A percentile compares a stretch with the other conserved stretches of the same genome.
These are phyloP conservation scores for Sanghuangporus weigelae DNA, from an alignment of 1,284 basidiomycete genomes.

Conservation along the genomic window DNA sequence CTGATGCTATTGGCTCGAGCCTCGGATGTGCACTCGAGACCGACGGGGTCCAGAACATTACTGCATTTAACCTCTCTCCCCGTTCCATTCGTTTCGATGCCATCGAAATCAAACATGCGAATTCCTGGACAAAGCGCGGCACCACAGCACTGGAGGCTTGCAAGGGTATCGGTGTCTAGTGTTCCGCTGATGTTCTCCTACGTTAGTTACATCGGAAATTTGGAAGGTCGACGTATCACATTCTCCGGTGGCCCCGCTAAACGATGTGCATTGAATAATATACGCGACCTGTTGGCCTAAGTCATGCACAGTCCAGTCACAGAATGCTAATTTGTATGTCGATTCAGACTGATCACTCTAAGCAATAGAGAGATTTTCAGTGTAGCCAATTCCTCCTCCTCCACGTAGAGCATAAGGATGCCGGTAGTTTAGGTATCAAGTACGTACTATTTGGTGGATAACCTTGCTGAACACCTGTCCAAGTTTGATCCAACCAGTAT, in stretches of 20 bases:
- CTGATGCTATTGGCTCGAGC: no score
- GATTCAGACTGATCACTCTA: background rate
- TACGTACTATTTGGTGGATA: constrained; percentile 28
- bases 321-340: constrained; percentile 23
- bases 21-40: constrained; percentile 25
- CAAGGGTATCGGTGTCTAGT: constrained; percentile 23
- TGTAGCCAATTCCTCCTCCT: background rate
- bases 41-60: constrained; percentile 25
- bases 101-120: constrained; percentile 24
- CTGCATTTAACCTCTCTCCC: constrained; percentile 23
- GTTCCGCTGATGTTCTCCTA: constrained; percentile 28
- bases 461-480: constrained; percentile 28
- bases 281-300: constrained; percentile 23
- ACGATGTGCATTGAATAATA: constrained; percentile 32
- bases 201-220: constrained; percentile 30
- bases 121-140: constrained; percentile 28
- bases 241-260: constrained; percentile 27
- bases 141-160: constrained; percentile 29
- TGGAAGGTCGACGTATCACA: constrained; percentile 32
- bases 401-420: background rate
- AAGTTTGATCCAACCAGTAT: constrained; percentile 28
- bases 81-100: constrained; percentile 19
- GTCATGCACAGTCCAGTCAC: constrained; percentile 27
- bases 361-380: background rate
- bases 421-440: background rate